Conservation (phyloP, 2,329 filamentous ascomycete genomes). For the Verticillium nonalfalfae region DNA sequence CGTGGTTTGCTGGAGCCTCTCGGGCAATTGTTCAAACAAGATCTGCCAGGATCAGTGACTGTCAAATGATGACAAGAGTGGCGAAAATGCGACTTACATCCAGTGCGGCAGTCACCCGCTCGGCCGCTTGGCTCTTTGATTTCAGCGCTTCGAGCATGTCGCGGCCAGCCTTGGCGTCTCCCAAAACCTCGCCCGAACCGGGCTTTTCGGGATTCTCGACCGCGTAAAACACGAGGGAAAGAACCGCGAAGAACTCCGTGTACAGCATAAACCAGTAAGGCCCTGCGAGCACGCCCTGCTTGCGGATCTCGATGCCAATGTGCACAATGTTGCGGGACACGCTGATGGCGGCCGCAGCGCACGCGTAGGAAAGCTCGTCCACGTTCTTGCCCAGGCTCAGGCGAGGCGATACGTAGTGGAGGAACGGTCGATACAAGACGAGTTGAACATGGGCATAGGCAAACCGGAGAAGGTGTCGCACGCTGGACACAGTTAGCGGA, state of each 20-base stretch:
- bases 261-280: conserved; percentile 86
- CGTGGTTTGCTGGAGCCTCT: conserved; percentile 53
- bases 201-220: conserved; percentile 72
- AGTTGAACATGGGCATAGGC: conserved; percentile 80
- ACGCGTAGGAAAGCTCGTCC: conserved; percentile 76
- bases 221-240: conserved; percentile 74
- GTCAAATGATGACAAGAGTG: not conserved
- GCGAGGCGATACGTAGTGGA: conserved; percentile 72
- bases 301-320: conserved; percentile 72
- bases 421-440: conserved; percentile 74
- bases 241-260: conserved; percentile 74
- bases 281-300: conserved; percentile 67
- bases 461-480: conserved; percentile 72
- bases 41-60: conserved; percentile 37
- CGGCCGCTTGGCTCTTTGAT: conserved; percentile 80
- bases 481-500: conserved; percentile 24
- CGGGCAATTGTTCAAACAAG: conserved; percentile 79
- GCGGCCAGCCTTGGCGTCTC: conserved; percentile 78
- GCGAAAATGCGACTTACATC: conserved; percentile 47
- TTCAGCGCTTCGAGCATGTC: conserved; percentile 75
- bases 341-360: conserved; percentile 55
- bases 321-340: conserved; percentile 70
- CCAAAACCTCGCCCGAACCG: conserved; percentile 71
- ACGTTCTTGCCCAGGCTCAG: conserved; percentile 48
- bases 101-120: conserved; percentile 74